Conservation (phyloP, 2,329 filamentous ascomycete genomes). For the Dactylellina drechsleri region DNA sequence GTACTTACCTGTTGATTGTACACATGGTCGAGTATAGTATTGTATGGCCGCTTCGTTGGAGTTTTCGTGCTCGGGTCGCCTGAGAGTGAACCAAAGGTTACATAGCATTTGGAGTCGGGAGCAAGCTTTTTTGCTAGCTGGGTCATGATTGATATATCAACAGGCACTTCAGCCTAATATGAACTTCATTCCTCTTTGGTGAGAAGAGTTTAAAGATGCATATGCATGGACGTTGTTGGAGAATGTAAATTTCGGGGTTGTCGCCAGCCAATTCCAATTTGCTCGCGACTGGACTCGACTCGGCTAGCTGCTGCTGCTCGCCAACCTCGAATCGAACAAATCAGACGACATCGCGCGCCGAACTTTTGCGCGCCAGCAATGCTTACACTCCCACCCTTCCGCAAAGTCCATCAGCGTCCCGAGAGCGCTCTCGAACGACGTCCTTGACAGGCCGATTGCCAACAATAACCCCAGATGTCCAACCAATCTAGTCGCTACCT, state of each 20-base stretch:
- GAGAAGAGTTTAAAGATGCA: neutral
- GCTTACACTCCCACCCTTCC: neutral
- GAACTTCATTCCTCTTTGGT: neutral
- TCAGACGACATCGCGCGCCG: slow-evolving; percentile 2
- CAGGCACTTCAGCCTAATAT: neutral
- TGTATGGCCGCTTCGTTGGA: slow-evolving; percentile 28
- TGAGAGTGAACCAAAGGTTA: slow-evolving; percentile 26
- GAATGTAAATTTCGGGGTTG: neutral
- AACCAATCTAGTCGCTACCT: slow-evolving; percentile 48
- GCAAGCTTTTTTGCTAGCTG: slow-evolving; percentile 47
- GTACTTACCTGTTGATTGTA: slow-evolving; percentile 47
- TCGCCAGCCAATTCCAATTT: too few species aligned
- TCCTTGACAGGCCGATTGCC: neutral
- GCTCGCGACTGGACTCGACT: too few species aligned
- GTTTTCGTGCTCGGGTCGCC: neutral
- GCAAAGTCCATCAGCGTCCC: neutral
- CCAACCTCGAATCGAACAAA: neutral
- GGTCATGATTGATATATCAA: slow-evolving; percentile 14
- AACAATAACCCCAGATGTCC: slow-evolving; percentile 33
- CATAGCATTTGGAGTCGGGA: slow-evolving; percentile 47
- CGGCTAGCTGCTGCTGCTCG: neutral
- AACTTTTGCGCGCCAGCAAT: slow-evolving; percentile 1
- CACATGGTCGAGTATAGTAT: slow-evolving; percentile 35
- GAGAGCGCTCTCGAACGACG: neutral
- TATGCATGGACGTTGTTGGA: neutral